A percentile compares a stretch with the other conserved stretches of the same genome.
phyloP scores from a whole-genome alignment of 805 yeast genomes.

The Ogataea angusta region DNA sequence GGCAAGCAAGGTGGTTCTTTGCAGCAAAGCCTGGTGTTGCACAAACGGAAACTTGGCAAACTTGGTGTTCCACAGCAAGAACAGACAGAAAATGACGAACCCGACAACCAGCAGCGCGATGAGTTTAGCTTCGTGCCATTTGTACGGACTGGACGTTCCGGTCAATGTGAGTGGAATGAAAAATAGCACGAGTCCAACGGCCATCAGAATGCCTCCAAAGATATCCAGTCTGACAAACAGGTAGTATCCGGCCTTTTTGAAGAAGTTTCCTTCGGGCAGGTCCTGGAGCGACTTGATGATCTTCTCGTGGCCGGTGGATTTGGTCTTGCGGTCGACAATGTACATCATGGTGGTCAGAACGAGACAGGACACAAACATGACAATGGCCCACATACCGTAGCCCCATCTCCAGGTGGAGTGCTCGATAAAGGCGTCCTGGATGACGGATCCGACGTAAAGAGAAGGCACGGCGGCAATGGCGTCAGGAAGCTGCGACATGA shows the following conservation, averaged over 20 bases:
- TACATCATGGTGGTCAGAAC: constrained; percentile 1
- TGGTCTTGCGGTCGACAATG: background rate
- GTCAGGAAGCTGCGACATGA: constrained; percentile 4
- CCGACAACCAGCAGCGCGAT: constrained; percentile 7
- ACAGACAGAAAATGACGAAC: constrained; percentile 1
- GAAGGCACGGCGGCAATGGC: constrained; percentile 4
- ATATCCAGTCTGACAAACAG: constrained; percentile 3
- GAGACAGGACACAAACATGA: constrained; percentile 3
- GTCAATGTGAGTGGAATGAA: constrained; percentile 3
- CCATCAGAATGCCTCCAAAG: constrained; percentile 1
- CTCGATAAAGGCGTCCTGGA: constrained; percentile 5
- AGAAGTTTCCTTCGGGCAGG: background rate
- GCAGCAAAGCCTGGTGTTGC: background rate
- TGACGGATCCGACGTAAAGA: constrained; percentile 3
- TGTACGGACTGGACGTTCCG: constrained; percentile 2
- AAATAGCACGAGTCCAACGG: background rate
- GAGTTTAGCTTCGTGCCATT: constrained; percentile 2
- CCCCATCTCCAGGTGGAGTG: constrained; percentile 9
- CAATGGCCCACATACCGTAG: constrained; percentile 5
- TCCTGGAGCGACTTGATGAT: background rate
- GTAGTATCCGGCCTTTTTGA: background rate
- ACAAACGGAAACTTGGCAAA: constrained; percentile 5
- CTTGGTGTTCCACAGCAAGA: constrained; percentile 4
- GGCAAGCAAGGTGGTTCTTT: background rate
- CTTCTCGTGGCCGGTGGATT: background rate